Conservation (phyloP, 2,329 filamentous ascomycete species). For the Diaporthe sp. region DNA sequence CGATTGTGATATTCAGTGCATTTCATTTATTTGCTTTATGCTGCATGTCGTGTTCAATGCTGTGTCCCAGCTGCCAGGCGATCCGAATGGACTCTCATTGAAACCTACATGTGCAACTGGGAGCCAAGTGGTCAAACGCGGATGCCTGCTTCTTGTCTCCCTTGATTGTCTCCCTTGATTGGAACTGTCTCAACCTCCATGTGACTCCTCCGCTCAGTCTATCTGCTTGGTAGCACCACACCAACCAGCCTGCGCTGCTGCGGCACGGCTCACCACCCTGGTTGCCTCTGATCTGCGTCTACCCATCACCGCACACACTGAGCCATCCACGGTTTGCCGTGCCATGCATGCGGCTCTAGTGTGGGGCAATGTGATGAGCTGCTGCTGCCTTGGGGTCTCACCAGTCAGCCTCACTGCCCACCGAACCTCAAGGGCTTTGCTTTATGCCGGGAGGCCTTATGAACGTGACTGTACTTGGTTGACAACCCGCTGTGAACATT, state of each 20-base stretch:
- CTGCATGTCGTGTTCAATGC: background rate
- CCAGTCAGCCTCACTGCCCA: background rate
- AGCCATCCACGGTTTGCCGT: background rate
- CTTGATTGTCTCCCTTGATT: no score
- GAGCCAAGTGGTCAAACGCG: background rate
- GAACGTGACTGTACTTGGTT: background rate
- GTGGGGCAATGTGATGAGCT: constrained; percentile 22
- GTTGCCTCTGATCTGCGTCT: background rate
- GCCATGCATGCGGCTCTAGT: background rate
- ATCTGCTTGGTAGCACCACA: background rate
- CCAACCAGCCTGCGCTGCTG: background rate
- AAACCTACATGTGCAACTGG: background rate
- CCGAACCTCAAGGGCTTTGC: background rate
- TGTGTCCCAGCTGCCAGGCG: background rate
- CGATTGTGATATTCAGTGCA: background rate
- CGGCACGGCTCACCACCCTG: background rate
- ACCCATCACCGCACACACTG: background rate
- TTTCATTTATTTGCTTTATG: background rate
- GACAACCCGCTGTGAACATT: background rate
- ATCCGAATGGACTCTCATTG: background rate
- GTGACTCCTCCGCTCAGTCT: background rate
- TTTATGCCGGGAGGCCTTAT: background rate
- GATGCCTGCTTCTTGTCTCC: no score
- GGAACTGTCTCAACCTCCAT: background rate
- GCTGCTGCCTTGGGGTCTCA: constrained; percentile 21